Percentiles rank a stretch among this genome's conserved stretches.
Evolutionary conservation across 768 basidiomycete species (phyloP).

Genomic region (Leccinum pellstonianum): DNA sequence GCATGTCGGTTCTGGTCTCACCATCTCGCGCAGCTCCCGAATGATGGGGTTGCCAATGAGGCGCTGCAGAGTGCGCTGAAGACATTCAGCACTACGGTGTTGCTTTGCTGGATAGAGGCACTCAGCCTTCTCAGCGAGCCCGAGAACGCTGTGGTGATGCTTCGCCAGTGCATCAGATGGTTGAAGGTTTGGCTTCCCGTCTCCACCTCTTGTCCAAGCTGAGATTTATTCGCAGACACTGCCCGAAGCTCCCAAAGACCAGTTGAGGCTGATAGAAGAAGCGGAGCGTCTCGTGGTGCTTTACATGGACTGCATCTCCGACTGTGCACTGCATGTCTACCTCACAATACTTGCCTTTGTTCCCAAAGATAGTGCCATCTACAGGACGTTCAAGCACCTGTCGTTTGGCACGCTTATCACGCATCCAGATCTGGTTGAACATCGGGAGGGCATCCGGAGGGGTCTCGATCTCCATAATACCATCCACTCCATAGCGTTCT

Average conservation of each 20-base stretch:
- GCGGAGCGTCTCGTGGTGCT: conserved; percentile 21
- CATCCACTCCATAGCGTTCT: conserved; percentile 16
- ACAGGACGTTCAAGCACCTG: conserved; percentile 11
- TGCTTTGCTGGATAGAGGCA: conserved; percentile 18
- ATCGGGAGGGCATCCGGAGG: background rate
- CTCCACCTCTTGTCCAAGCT: background rate
- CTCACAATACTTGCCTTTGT: conserved; percentile 9
- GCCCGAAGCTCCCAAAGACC: conserved; percentile 6
- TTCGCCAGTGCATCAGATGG: conserved; percentile 14
- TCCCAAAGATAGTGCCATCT: background rate
- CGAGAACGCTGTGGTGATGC: conserved; percentile 16
- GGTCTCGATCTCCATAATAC: background rate
- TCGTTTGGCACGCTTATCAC: background rate
- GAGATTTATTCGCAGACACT: conserved; percentile 6
- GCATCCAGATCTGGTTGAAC: background rate
- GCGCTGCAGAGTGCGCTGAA: conserved; percentile 3
- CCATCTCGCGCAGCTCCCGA: conserved; percentile 18
- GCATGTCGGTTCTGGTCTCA: conserved; percentile 22
- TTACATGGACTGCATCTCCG: conserved; percentile 19
- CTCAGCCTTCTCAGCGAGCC: conserved; percentile 14
- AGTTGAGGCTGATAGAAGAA: conserved; percentile 13
- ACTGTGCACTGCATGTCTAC: conserved; percentile 23
- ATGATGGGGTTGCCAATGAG: conserved; percentile 11
- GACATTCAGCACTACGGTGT: conserved; percentile 7
- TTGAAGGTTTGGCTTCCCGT: conserved; percentile 7